Base-by-base conservation (phyloP, 192 early-diverging fungal genomes). In the Glomus cerebriforme region DNA sequence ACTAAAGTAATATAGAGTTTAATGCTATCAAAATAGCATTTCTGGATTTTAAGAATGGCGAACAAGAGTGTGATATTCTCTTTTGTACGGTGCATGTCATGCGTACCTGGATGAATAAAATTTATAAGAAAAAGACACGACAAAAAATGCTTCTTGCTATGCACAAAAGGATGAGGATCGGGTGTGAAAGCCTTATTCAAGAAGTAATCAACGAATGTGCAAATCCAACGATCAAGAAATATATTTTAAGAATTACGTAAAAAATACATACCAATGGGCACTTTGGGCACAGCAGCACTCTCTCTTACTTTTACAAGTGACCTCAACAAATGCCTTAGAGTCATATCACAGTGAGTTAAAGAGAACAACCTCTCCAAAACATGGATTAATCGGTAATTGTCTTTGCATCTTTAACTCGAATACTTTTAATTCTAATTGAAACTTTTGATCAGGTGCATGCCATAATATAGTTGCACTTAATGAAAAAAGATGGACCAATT, bases 341-440 rank as follows among this genome's bases (percentile, higher is more conserved):
- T 59, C 67, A 19, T 81, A 71, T 39, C 67, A 81, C 43, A 37
- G 22, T 37, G 58, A 75, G 24, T 62, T 75, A n/a, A 75, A 75
- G 35, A 59, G 32, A 32, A 59, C n/a, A 24, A 62, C 7, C n/a
- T 75, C 32, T 17, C 24, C 10, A 60, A 4, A 59, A 27, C 24
- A 75, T 60, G 59, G 59, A 26, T 34, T 75, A 62, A 75, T 75
- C 62, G 59, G 24, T 75, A 75, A 17, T 1, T 13, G n/a, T 49
- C 12, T 70, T 26, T 70, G 6, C 47, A n/a, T 45, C 47, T 45
- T 70, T 63, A 4, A 45, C 32, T 45, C 29, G 45, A 19, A 37
- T 19, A 9, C 22, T n/a, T n/a, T n/a, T n/a, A n/a, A n/a, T n/a
- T n/a, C n/a, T 47, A 29, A 43, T 70, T 70, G 22, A 19, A 70